Evolutionary conservation across 768 basidiomycete genomes (phyloP), one percentile per base, ranked within the genome.

Genomic region (Mycena amicta): DNA sequence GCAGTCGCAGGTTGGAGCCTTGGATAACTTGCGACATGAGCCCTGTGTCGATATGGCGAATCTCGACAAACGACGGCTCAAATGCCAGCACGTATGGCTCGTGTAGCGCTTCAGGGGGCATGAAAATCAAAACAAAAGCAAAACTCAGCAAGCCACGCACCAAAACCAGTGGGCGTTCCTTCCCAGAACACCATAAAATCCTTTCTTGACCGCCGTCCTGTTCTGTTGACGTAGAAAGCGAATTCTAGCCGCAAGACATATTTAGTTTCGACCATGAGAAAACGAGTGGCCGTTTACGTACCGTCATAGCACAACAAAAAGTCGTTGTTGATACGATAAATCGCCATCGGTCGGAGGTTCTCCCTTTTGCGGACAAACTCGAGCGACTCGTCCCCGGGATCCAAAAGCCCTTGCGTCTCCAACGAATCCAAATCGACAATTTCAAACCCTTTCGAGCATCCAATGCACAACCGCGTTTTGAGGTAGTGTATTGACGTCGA

Each of bases 101-200:
- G 68, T 95, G 92, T 13, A 98, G 83, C 2, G 96, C 96, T 98
- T 18, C 57, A 51, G 23, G n/a, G 47, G 53, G 45, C 29, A 26
- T 20, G 28, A 37, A 61, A 49, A 15, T 37, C 23, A 33, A 15
- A 18, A 63, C 28, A 16, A 33, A 26, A 1, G 18, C 11, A 2
- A n/a, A 3, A 76, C 92, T 68, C 70, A 97, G 96, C 97, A 68
- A 98, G 43, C 20, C 2, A 76, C 92, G 68, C 71, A 97, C 96
- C 97, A 68, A 99, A 98, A 33, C 90, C 89, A 4, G 93, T 92
- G 0, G 97, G 97, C 43, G 80, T 80, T 8, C 97, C 97, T 73
- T 98, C 96, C 97, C 97, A 99, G 62, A 92, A 83, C 15, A 98
- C 92, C 83, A 95, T 92, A 79, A 98, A 98, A 56, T 93, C 88